Evolutionary conservation across 129 eudicot genomes (phyloP).

Genomic region (Solidago caesia): DNA sequence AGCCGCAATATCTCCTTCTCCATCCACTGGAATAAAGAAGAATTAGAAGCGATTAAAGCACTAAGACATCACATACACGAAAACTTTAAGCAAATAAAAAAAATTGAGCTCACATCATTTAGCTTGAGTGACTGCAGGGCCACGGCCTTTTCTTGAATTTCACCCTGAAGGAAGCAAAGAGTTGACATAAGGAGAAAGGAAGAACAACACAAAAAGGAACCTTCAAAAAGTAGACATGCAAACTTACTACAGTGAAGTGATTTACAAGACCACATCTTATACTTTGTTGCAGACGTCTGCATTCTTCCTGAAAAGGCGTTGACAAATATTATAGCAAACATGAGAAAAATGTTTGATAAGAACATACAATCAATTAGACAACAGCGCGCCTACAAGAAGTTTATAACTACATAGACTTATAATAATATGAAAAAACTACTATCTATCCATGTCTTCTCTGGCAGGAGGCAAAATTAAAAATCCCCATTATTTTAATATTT

Average conservation of each 20-base stretch:
- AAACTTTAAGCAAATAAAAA: conserved; percentile 12
- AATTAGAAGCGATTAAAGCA: conserved; percentile 21
- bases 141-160: conserved; percentile 76
- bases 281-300: conserved; percentile 83
- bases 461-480: neutral
- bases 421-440: neutral
- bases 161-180: conserved; percentile 56
- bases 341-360: neutral
- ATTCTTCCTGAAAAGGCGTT: conserved; percentile 71
- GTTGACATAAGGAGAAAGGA: neutral
- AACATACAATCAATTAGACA: conserved; percentile 14
- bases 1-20: conserved; percentile 73
- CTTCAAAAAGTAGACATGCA: conserved; percentile 1
- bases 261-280: conserved; percentile 85
- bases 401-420: neutral
- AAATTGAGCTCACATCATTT: conserved; percentile 58
- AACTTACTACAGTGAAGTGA: conserved; percentile 77
- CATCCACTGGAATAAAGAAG: conserved; percentile 49
- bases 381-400: conserved; percentile 18
- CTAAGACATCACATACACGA: neutral
- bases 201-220: neutral
- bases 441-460: neutral
- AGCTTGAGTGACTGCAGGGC: conserved; percentile 69
- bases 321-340: neutral
- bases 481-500: too few relatives aligned